A percentile compares a stretch with the other conserved stretches of the same genome.
phyloP scores from a whole-genome alignment of 2,329 filamentous ascomycete genomes.

The Passalora sequoiae region DNA sequence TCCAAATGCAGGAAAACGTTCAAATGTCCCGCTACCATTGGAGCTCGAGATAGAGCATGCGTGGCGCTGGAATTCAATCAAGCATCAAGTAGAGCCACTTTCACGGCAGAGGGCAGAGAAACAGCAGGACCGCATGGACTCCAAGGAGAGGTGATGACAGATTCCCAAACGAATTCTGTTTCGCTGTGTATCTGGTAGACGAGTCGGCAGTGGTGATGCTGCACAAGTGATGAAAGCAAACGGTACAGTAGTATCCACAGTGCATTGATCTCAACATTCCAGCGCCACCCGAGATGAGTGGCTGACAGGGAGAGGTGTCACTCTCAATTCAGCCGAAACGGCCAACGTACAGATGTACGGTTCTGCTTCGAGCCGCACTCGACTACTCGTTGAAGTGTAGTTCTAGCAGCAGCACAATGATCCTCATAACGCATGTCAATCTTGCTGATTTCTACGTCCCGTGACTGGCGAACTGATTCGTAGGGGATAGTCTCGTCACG shows the following conservation, averaged over 20 bases:
- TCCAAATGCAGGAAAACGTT: slow-evolving; percentile 12
- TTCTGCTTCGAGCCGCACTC: neutral
- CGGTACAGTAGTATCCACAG: slow-evolving; percentile 2
- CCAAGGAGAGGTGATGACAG: too few species aligned
- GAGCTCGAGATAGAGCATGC: neutral
- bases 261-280: slow-evolving; percentile 4
- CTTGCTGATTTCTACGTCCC: slow-evolving; percentile 4
- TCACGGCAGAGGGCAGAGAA: too few species aligned
- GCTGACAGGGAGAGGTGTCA: slow-evolving; percentile 12
- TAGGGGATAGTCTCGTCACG: neutral
- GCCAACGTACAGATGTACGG: too few species aligned
- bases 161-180: too few species aligned
- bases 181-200: neutral
- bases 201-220: neutral
- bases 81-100: too few species aligned
- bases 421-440: too few species aligned
- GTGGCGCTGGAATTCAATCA: neutral
- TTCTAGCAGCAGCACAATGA: too few species aligned
- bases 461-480: slow-evolving; percentile 1
- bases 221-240: neutral
- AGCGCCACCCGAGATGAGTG: slow-evolving; percentile 17
- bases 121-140: too few species aligned
- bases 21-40: slow-evolving; percentile 6
- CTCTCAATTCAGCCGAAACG: slow-evolving; percentile 20
- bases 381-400: slow-evolving; percentile 2